Evolutionary conservation across 768 basidiomycete genomes (phyloP), one percentile per base, ranked within the genome.

Genomic region (Podaxis sp.): DNA sequence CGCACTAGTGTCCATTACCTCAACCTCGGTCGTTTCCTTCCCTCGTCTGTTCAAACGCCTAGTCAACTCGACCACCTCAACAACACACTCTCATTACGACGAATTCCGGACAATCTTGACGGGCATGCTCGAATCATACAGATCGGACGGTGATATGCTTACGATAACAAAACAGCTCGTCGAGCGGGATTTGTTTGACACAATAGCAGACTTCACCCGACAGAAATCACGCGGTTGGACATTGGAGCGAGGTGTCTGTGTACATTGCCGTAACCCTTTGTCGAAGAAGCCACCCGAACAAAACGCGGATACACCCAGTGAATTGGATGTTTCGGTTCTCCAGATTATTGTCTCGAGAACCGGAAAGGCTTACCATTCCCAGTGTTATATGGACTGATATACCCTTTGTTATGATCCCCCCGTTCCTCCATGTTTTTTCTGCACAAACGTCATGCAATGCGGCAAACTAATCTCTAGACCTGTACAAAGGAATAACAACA

Each of bases 91-190:
- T 12, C 85, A 87, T 28, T 99, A 98, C 74, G 87, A 89, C 22
- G 96, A 99, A 74, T 96, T 99, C 75, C 84, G 94, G 51, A 84
- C 86, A 11, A 95, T 99, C 64, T 80, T 99, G 33, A 89, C 88
- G 0, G 91, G 93, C n/a, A 99, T 99, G 93, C 76, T 99, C 68
- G 95, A 96, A 70, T 90, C 94, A 2, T 99, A 98, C 76, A 87
- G 90, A 42, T 87, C 90, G 3, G 96, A 99, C 66, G 93, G 92
- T 28, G 96, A 98, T 67, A 86, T 96, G 82, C 78, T 99, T 26
- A 75, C 81, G 48, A 95, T 96, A 68, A 91, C 94, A 24, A 92
- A 90, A 65, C 86, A 87, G 64, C 77, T 99, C 51, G 79, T 95
- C 48, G 84, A 90, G 65, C 83, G 89, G 36, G 96, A 99, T 72